phyloP scores from a whole-genome alignment of 306 rosid species.

The Glycine latifolia region DNA sequence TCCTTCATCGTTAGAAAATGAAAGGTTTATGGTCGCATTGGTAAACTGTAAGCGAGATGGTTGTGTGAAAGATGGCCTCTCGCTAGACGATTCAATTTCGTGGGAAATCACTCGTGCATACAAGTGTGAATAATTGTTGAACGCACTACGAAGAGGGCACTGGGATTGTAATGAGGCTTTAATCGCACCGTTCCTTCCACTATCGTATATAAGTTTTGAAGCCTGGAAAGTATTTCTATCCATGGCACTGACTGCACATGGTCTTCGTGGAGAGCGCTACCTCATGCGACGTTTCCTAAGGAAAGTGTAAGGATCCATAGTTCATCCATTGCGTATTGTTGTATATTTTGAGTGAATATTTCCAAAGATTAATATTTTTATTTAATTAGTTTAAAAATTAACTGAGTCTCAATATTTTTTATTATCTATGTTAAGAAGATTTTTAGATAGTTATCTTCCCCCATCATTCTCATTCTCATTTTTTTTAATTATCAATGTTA shows the following conservation, averaged over 20 bases:
- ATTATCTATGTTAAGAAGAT: no score
- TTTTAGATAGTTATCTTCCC: no score
- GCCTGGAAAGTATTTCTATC: no score
- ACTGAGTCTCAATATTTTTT: no score
- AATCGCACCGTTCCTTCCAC: no score
- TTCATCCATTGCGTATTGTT: background rate
- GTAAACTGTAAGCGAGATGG: slow-evolving; percentile 61
- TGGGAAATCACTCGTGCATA: slow-evolving; percentile 93
- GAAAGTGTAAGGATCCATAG: background rate
- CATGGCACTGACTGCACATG: no score
- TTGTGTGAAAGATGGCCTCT: slow-evolving; percentile 42
- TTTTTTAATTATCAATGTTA: no score
- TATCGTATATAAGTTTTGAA: no score
- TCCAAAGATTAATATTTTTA: background rate
- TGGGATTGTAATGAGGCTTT: no score
- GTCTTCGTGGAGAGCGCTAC: background rate
- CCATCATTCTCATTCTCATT: no score
- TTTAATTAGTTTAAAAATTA: no score
- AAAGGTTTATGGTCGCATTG: slow-evolving; percentile 82
- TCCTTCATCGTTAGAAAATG: slow-evolving; percentile 78
- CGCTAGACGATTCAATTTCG: slow-evolving; percentile 54
- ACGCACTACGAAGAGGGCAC: background rate
- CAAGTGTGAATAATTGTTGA: slow-evolving; percentile 57
- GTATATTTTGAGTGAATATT: background rate
- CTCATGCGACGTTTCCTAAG: background rate